Conservation (phyloP, 257 asterid genomes). For the Echites panduratus region DNA sequence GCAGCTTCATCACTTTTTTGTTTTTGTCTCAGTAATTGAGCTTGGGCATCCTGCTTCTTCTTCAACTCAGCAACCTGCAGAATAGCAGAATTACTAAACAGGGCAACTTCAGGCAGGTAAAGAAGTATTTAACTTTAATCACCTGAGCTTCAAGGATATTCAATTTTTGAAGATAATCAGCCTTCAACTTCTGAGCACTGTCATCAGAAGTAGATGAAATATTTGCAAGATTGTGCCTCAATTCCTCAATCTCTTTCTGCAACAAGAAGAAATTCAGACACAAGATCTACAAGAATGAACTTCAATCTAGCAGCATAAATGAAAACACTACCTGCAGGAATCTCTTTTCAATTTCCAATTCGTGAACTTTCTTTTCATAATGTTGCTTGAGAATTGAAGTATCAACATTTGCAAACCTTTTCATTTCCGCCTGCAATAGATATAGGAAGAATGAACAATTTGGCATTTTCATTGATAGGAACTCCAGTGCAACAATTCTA, state of each 20-base stretch:
- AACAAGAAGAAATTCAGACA: constrained; percentile 20
- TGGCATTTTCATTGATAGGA: background rate
- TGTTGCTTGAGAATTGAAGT: constrained; percentile 85
- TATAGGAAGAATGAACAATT: background rate
- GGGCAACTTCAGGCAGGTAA: constrained; percentile 4
- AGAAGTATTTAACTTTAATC: constrained; percentile 2
- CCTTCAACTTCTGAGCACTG: constrained; percentile 89
- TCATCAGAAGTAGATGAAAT: constrained; percentile 75
- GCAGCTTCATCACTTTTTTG: constrained; percentile 98
- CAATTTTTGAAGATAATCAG: constrained; percentile 90
- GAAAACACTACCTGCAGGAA: constrained; percentile 52
- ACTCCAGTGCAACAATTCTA: background rate
- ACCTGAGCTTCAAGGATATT: constrained; percentile 92
- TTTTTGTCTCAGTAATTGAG: constrained; percentile 88
- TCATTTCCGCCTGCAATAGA: constrained; percentile 79
- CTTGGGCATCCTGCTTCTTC: constrained; percentile 98
- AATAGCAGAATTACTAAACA: constrained; percentile 19
- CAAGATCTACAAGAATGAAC: background rate
- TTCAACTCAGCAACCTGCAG: constrained; percentile 80
- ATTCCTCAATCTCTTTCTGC: constrained; percentile 90
- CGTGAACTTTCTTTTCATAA: constrained; percentile 90
- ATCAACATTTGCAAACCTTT: constrained; percentile 49
- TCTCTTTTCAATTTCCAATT: constrained; percentile 74
- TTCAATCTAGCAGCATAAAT: background rate
- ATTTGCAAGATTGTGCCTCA: constrained; percentile 55